Percentiles rank a stretch among this genome's conserved stretches.
Conservation (phyloP, 257 asterid genomes). For the Leonotis leonurus region DNA sequence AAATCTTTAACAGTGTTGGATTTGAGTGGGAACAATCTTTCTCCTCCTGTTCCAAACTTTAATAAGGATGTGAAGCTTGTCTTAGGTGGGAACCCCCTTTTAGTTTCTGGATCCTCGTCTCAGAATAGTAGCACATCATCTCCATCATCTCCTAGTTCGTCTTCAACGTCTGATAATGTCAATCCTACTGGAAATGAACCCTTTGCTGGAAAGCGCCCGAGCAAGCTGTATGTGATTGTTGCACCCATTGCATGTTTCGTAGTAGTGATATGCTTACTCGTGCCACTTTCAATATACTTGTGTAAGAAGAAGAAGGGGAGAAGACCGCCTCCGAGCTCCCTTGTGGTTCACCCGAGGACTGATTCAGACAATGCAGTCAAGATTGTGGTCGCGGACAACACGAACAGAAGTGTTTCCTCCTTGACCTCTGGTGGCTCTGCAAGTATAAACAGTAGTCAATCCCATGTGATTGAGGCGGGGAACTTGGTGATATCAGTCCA, state of each 20-base stretch:
- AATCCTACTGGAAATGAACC: slow-evolving; percentile 17
- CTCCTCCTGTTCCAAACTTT: slow-evolving; percentile 66
- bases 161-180: slow-evolving; percentile 17
- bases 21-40: slow-evolving; percentile 53
- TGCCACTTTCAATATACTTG: slow-evolving; percentile 41
- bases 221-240: slow-evolving; percentile 34
- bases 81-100: slow-evolving; percentile 42
- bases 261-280: slow-evolving; percentile 31
- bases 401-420: slow-evolving; percentile 19
- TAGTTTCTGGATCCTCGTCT: slow-evolving; percentile 33
- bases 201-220: slow-evolving; percentile 20
- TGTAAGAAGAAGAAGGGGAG: slow-evolving; percentile 37
- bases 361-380: slow-evolving; percentile 44
- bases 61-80: slow-evolving; percentile 33
- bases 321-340: slow-evolving; percentile 32
- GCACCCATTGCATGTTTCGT: slow-evolving; percentile 48
- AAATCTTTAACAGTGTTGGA: slow-evolving; percentile 49
- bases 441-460: slow-evolving; percentile 32
- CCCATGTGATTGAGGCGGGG: slow-evolving; percentile 28
- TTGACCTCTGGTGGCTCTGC: slow-evolving; percentile 44
- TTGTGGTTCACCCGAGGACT: slow-evolving; percentile 69
- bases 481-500: slow-evolving; percentile 31
- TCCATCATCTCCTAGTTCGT: no score
- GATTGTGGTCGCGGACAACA: slow-evolving; percentile 38
- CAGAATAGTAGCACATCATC: slow-evolving; percentile 21